Base-by-base conservation (phyloP, 73 alveolate species). In the Tetrahymena elliotti region DNA sequence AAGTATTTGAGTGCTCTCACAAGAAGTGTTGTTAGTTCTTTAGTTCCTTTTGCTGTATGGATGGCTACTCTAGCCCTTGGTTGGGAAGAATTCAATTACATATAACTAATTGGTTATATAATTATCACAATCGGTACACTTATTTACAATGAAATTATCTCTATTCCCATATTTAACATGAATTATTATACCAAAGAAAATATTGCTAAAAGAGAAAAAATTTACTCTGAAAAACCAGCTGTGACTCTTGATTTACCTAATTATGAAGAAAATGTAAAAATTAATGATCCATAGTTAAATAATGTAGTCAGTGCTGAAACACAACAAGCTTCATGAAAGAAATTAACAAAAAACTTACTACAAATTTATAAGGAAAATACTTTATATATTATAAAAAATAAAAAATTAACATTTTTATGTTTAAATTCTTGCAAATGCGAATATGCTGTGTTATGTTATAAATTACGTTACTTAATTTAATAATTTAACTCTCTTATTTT, bases 31-130 rank as follows among this genome's bases (percentile, higher is more conserved):
- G 97, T 97, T 9, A 97, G 96, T 93, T 96, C 98, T 36, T 96
- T 97, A 3, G 98, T 99, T 93, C 98, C 98, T 3, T 94, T 97
- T 52, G 95, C 97, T 54, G 98, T 98, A 52, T 98, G 99, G 99
- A 82, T 95, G 39, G 94, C 97, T 83, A 96, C 98, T 39, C 97
- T 97, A 15, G 96, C 94, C 37, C 95, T 97, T 39, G 98, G 99
- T 27, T 68, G 97, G 93, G 99, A 99, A 94, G 38, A 93, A 39
- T 99, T 99, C 96, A 39, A 96, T 93, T 38, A 84, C 93, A 96
- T 98, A 13, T 98, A 99, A 96, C 96, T 99, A 33, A 94, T 96
- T 53, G 99, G 99, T 22, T 99, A 98, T 92, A 39, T 97, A 4
- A 92, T 99, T 41, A 47, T 98, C n/a, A 98, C 98, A 16, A 53